Evolutionary conservation across 176 grass and related monocot genomes (phyloP).

Genomic region (sorghum (Sorghum bicolor)): Sorghum_bicolor_NCBIv3 NC_012874.2:69261001-69261500

Average conservation of each 20-base stretch:
- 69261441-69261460: slow-evolving; percentile 93
- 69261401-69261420: neutral
- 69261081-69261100: slow-evolving; percentile 79
- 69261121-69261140: slow-evolving; percentile 56
- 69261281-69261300: slow-evolving; percentile 94
- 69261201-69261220: slow-evolving; percentile 84
- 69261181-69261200: neutral
- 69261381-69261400: slow-evolving; percentile 6
- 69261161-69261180: neutral
- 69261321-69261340: slow-evolving; percentile 90
- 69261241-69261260: slow-evolving; percentile 87
- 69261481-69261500: slow-evolving; percentile 74
- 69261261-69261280: slow-evolving; percentile 97
- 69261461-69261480: slow-evolving; percentile 86
- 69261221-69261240: slow-evolving; percentile 94
- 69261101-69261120: slow-evolving; percentile 91
- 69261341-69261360: slow-evolving; percentile 28
- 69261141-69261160: neutral
- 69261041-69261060: slow-evolving; percentile 61
- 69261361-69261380: neutral
- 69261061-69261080: slow-evolving; percentile 82
- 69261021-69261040: slow-evolving; percentile 68
- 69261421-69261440: slow-evolving; percentile 66
- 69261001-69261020: slow-evolving; percentile 89
- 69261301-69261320: slow-evolving; percentile 85